Conservation (phyloP, 768 basidiomycete genomes). For the Epithele typhae region DNA sequence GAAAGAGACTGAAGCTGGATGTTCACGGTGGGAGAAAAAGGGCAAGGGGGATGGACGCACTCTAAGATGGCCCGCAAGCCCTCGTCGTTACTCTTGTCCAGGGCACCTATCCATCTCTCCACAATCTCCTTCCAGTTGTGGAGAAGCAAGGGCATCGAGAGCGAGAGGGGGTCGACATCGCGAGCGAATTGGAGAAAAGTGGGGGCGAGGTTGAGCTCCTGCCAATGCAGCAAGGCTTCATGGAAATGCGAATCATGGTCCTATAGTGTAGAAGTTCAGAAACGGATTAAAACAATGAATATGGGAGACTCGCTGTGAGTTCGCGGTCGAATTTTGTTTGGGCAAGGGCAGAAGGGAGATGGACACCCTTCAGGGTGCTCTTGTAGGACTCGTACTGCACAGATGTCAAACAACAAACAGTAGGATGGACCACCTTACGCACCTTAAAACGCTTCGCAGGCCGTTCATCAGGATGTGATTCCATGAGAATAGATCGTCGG, state of each 20-base stretch:
- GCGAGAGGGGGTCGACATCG: constrained; percentile 54
- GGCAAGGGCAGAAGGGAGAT: constrained; percentile 61
- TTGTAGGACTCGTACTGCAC: constrained; percentile 73
- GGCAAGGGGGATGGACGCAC: constrained; percentile 37
- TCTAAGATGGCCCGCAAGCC: constrained; percentile 70
- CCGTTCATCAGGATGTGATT: constrained; percentile 10
- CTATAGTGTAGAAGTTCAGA: constrained; percentile 29
- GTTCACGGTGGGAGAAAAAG: too few species aligned
- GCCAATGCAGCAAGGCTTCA: constrained; percentile 67
- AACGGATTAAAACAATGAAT: neutral
- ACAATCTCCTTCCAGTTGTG: constrained; percentile 75
- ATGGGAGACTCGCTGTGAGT: constrained; percentile 41
- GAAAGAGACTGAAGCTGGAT: constrained; percentile 50
- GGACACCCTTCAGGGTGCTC: constrained; percentile 61
- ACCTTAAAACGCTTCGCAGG: constrained; percentile 27
- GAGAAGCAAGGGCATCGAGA: constrained; percentile 76
- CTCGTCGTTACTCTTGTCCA: constrained; percentile 65
- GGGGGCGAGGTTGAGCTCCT: constrained; percentile 75
- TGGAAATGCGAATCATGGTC: constrained; percentile 80
- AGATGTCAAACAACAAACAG: neutral
- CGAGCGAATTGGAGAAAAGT: constrained; percentile 69
- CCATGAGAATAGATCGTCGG: too few species aligned
- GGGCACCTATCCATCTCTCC: constrained; percentile 55
- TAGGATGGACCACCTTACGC: neutral
- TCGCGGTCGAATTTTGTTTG: constrained; percentile 52